These are phyloP conservation scores for Cucumis melo DNA, from an alignment of 306 rosid species.

Conservation along the genomic window DNA sequence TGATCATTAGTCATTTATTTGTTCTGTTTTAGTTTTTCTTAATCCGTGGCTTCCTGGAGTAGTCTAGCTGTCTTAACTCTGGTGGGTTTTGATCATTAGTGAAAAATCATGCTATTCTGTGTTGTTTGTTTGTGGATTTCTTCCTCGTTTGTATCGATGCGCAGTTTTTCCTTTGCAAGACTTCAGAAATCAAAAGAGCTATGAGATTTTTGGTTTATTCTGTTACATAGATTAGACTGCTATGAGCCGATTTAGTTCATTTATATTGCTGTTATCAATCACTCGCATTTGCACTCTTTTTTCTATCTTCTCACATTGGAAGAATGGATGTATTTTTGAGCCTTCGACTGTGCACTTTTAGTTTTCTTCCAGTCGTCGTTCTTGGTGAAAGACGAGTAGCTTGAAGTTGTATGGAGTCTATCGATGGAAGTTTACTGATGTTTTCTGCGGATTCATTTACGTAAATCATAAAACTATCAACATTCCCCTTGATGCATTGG, in stretches of 20 bases:
- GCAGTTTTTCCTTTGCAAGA: background rate
- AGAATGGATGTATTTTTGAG: background rate
- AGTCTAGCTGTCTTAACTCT: background rate
- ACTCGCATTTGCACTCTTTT: background rate
- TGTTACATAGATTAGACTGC: background rate
- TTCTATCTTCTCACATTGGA: background rate
- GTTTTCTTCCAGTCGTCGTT: background rate
- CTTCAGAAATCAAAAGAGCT: background rate
- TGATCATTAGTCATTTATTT: background rate
- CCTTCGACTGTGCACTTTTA: background rate
- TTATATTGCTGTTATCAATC: background rate
- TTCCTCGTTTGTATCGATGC: background rate
- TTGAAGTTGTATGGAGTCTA: background rate
- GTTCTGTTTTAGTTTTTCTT: background rate
- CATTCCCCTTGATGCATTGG: background rate
- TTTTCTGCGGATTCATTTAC: background rate
- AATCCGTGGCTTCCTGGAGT: background rate
- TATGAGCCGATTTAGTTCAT: background rate
- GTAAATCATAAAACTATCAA: background rate
- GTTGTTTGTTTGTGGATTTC: conserved; percentile 2
- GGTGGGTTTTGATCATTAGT: background rate
- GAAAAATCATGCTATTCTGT: background rate
- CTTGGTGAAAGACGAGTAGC: background rate
- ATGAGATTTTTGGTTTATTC: background rate
- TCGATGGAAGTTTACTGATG: background rate